Evolutionary conservation across 768 basidiomycete genomes (phyloP), one percentile per base, ranked within the genome.

Genomic region (Scleroderma citrinum): DNA sequence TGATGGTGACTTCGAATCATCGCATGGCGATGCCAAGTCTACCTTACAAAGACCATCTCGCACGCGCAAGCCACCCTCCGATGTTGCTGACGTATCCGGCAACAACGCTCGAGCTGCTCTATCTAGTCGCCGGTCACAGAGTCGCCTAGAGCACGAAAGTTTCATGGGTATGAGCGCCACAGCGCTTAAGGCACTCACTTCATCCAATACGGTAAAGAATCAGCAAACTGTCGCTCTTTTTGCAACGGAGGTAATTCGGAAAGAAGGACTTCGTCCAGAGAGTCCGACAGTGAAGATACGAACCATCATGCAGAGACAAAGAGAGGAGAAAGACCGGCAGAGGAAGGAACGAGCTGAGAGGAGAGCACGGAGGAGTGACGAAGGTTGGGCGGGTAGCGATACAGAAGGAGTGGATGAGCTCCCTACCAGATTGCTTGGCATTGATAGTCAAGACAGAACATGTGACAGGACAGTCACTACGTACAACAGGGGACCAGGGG

Each of bases 281-380:
- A 92, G 88, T 59, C 89, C 89, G 6, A 75, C 71, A n/a, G 80
- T 86, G 44, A 87, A 86, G 63, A 75, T 85, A 40, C 76, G 77
- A 57, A 87, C 85, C 2, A 73, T 81, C 43, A 61, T 76, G 10
- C 85, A 91, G 68, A 77, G 81, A 55, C 74, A 83, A 58, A 74
- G 77, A 50, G 86, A 89, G 30, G 82, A 83, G 58, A 78, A 74
- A 60, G 73, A 69, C 6, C 68, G 62, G 49, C 71, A 75, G 53
- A 65, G 85, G 53, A 69, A 69, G 49, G 80, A 80, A 56, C 70
- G 89, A 43, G 85, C 86, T 3, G 72, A 72, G 51, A 73, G 80
- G 55, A 72, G 82, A 43, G 79, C 82, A n/a, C 69, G 71, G 57
- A 66, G 73, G 60, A 72, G 63, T 50, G 72, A 69, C 17, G 72